Conservation (phyloP, 2,329 filamentous ascomycete species). For the Botryotinia globosa region DNA sequence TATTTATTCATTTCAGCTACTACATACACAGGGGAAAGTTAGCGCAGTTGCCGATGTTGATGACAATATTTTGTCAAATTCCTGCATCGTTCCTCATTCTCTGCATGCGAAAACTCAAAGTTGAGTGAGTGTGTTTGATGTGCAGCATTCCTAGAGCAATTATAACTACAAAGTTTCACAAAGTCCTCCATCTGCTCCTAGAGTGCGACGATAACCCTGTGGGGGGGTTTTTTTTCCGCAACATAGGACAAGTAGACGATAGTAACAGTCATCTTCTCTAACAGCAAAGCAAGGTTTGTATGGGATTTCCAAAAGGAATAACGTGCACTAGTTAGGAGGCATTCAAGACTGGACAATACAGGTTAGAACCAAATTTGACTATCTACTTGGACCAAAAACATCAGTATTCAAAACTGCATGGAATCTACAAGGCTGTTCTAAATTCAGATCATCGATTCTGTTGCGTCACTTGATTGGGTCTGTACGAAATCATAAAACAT, state of each 20-base stretch:
- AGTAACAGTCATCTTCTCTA: neutral
- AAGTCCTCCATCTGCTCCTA: neutral
- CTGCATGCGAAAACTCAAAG: neutral
- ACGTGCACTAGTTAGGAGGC: neutral
- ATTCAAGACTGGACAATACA: neutral
- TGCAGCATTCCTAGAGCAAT: neutral
- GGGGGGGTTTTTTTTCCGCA: no score
- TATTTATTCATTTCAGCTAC: neutral
- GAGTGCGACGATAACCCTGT: neutral
- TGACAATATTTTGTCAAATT: neutral
- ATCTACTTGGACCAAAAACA: neutral
- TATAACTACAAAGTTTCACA: neutral
- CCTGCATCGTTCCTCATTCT: neutral
- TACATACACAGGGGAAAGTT: neutral
- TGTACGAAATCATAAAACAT: neutral
- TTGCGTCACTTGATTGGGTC: neutral
- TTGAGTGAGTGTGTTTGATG: neutral
- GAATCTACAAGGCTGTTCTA: neutral
- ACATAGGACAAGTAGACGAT: neutral
- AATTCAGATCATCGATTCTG: neutral
- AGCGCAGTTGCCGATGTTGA: neutral
- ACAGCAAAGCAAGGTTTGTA: neutral
- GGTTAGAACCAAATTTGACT: no score
- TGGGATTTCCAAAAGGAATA: neutral
- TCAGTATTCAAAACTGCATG: neutral